Evolutionary conservation across 495 filamentous ascomycete species (phyloP).

Genomic region (Penicillium coffeae): DNA sequence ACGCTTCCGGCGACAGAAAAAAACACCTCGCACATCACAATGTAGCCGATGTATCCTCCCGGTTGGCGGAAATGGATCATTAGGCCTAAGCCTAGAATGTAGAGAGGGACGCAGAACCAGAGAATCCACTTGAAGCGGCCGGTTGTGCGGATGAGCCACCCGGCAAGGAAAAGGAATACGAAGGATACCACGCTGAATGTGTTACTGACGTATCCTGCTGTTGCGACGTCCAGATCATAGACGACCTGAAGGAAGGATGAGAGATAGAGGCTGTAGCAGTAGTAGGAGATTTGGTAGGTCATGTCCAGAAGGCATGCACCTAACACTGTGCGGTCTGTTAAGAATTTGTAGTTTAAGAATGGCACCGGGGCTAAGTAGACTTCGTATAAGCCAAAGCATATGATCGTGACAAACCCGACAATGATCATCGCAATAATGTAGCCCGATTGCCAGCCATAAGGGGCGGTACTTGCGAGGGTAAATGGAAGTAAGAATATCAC

Average conservation of each 20-base stretch:
- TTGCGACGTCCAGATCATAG: constrained; percentile 46
- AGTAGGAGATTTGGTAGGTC: constrained; percentile 48
- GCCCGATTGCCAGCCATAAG: constrained; percentile 40
- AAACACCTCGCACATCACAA: constrained; percentile 72
- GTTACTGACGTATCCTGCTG: constrained; percentile 51
- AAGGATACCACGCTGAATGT: constrained; percentile 48
- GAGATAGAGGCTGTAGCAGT: constrained; percentile 54
- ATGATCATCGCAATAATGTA: constrained; percentile 51
- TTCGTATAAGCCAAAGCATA: constrained; percentile 54
- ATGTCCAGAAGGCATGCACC: constrained; percentile 53
- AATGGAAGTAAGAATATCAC: constrained; percentile 57
- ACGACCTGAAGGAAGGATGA: constrained; percentile 70
- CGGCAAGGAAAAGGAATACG: constrained; percentile 46
- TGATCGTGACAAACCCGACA: constrained; percentile 49
- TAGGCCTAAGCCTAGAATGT: constrained; percentile 54
- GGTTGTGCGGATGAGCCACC: constrained; percentile 49
- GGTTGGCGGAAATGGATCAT: constrained; percentile 66
- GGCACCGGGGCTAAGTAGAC: constrained; percentile 42
- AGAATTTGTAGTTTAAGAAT: constrained; percentile 53
- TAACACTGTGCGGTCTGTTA: constrained; percentile 56
- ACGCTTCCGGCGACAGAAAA: constrained; percentile 59
- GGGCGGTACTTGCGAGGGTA: constrained; percentile 36
- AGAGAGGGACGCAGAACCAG: constrained; percentile 55
- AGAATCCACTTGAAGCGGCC: constrained; percentile 51
- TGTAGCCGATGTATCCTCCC: constrained; percentile 54